Base-by-base conservation (phyloP, 331 rosid genomes). In the Malus hybrid region DNA sequence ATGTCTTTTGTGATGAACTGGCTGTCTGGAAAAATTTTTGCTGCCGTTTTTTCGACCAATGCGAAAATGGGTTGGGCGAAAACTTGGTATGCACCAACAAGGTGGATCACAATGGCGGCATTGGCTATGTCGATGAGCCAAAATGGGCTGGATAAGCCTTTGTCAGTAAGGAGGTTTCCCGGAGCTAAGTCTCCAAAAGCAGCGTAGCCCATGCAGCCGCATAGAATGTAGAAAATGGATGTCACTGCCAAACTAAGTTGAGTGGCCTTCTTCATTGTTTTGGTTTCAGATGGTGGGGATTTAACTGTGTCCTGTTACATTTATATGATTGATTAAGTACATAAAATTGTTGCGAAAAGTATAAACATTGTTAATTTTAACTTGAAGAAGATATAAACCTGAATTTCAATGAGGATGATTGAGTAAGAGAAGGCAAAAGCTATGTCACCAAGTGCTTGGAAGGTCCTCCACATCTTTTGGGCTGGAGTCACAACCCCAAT, bases 121-220 rank as follows among this genome's bases (percentile, higher is more conserved):
- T 91, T 91, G 65, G 97, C 97, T 34, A 89, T 83, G 89, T 91
- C 93, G 36, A 91, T 78, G 5, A 91, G 85, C 97, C 97, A 85
- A 44, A 16, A 83, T 12, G 86, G 86, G 16, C 44, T 76, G 7
- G 44, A 39, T 72, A 83, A 79, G n/a, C 89, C 95, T 16, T 80
- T 85, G 44, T 87, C 95, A 3, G 90, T 83, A 1, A 91, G 88
- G 32, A 91, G 89, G 80, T 89, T 92, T 77, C 93, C 96, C 0
- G 97, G 96, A 32, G 88, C 72, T 46, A 63, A 4, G 57, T 91
- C 89, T 30, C 97, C 97, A 9, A 89, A 88, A 7, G 91, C 86
- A 0, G 96, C 97, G 50, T 88, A 92, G 7, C 96, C 97, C 7
- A 83, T 73, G 78, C 88, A 86, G 9, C 97, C 93, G 71, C 97